Percentiles rank a stretch among this genome's conserved stretches.
These are phyloP conservation scores for Vitis labrusca DNA, from an alignment of 164 flowering plant genomes.

Conservation along the genomic window DNA sequence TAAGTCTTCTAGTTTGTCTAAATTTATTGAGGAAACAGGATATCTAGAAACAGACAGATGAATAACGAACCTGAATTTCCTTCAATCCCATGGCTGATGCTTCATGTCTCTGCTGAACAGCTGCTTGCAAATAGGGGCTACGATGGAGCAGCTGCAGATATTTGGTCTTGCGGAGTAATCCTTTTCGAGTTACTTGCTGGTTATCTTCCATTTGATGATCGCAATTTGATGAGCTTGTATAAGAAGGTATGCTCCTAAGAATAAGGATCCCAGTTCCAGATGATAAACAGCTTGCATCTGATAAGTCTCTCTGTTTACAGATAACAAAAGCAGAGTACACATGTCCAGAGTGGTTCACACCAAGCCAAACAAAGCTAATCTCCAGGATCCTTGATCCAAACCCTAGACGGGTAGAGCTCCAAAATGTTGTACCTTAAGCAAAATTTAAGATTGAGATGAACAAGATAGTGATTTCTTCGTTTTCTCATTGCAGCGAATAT, in stretches of 20 bases:
- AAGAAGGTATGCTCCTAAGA: conserved; percentile 42
- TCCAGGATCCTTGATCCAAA: conserved; percentile 55
- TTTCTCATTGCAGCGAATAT: conserved; percentile 45
- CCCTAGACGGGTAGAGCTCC: conserved; percentile 44
- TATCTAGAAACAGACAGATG: neutral
- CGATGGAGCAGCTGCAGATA: conserved; percentile 68
- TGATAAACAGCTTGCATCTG: conserved; percentile 2
- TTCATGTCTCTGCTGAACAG: conserved; percentile 27
- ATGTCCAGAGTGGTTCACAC: conserved; percentile 63
- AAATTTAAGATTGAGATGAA: neutral
- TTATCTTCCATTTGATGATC: conserved; percentile 69
- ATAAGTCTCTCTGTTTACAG: conserved; percentile 29
- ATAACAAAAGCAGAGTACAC: conserved; percentile 59
- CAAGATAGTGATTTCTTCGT: conserved; percentile 1
- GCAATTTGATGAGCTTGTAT: conserved; percentile 49
- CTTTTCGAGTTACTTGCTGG: conserved; percentile 71
- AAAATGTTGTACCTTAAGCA: neutral
- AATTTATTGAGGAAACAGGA: neutral
- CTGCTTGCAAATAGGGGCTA: conserved; percentile 48
- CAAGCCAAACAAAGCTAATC: conserved; percentile 45
- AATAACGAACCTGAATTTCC: neutral
- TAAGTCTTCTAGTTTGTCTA: neutral
- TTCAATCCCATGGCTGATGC: conserved; percentile 2
- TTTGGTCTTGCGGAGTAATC: conserved; percentile 85
- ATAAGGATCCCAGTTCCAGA: neutral